Conservation (phyloP, 2,329 filamentous ascomycete species). For the Exophiala mesophila region DNA sequence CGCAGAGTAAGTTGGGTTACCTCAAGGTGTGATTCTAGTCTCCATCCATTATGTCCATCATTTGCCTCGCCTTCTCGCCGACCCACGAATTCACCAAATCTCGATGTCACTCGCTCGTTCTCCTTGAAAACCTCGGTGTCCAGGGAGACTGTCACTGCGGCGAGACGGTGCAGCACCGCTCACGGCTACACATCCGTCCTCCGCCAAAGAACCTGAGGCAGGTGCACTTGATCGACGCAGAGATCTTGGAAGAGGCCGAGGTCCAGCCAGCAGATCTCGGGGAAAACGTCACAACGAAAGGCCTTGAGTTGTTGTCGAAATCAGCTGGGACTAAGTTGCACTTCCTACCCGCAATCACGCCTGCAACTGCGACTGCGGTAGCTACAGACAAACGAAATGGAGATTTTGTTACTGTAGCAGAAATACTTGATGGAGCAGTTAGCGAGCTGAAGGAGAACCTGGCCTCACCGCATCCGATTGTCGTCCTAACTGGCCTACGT, state of each 20-base stretch:
- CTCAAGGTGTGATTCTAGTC: too few species aligned
- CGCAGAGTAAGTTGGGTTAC: too few species aligned
- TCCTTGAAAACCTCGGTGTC: constrained; percentile 26
- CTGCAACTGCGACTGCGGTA: neutral
- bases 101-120: constrained; percentile 20
- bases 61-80: constrained; percentile 16
- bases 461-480: constrained; percentile 9
- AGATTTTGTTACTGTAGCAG: neutral
- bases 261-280: constrained; percentile 24
- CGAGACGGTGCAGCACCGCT: constrained; percentile 25
- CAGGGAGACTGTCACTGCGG: constrained; percentile 28
- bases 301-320: constrained; percentile 19
- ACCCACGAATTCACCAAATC: constrained; percentile 28
- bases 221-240: constrained; percentile 28
- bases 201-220: constrained; percentile 28
- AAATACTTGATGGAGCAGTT: neutral
- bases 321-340: constrained; percentile 23
- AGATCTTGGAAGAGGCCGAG: constrained; percentile 20
- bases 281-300: constrained; percentile 27
- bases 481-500: constrained; percentile 23
- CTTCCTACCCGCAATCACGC: constrained; percentile 14
- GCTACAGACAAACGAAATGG: neutral
- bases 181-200: constrained; percentile 23
- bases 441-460: neutral
- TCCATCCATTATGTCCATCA: constrained; percentile 1